Conservation (phyloP, 495 filamentous ascomycete genomes). For the Niebla homalea region DNA sequence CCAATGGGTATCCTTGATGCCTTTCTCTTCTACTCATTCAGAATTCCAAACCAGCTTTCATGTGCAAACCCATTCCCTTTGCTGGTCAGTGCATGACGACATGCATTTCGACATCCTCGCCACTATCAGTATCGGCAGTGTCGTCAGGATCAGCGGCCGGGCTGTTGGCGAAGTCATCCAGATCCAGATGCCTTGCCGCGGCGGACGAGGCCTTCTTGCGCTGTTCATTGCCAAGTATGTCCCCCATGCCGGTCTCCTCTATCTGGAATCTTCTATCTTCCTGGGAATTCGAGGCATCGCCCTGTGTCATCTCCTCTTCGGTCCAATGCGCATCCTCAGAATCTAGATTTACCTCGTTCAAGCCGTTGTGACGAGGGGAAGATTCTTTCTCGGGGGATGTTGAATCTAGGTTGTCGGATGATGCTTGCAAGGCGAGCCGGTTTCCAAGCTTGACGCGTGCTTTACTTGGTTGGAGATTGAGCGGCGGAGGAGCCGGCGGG, state of each 20-base stretch:
- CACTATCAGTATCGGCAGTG: slow-evolving; percentile 17
- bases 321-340: slow-evolving; percentile 1
- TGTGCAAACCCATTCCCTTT: background rate
- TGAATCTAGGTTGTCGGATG: slow-evolving; percentile 11
- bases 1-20: background rate
- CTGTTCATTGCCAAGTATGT: background rate
- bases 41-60: background rate
- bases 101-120: slow-evolving; percentile 24
- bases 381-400: slow-evolving; percentile 2
- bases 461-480: slow-evolving; percentile 73
- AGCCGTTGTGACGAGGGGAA: background rate
- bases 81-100: slow-evolving; percentile 1
- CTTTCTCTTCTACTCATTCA: background rate
- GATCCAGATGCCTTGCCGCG: slow-evolving; percentile 6
- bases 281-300: background rate
- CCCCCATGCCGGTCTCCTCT: background rate
- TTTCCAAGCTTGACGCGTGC: slow-evolving; percentile 75
- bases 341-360: slow-evolving; percentile 2
- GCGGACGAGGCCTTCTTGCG: background rate
- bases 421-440: slow-evolving; percentile 56
- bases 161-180: slow-evolving; percentile 15
- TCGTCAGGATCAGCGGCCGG: slow-evolving; percentile 20
- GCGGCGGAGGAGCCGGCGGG: slow-evolving; percentile 48
- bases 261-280: background rate
- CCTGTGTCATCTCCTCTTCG: background rate